Conservation (phyloP, 305 asterid genomes). For the Nicotiana rustica region DNA sequence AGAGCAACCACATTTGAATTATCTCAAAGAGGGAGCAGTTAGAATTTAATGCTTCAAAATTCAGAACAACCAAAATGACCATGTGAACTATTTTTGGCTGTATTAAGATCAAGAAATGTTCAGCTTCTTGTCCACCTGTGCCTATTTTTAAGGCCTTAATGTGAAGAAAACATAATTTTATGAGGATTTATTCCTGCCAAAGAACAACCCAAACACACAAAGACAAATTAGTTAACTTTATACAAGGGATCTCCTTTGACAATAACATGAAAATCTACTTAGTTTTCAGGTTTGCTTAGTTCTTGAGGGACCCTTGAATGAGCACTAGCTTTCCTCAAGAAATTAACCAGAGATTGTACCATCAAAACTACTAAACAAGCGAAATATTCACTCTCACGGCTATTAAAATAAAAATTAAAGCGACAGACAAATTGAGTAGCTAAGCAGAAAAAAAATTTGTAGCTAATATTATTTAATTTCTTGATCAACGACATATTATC, state of each 20-base stretch:
- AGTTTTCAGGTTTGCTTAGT: conserved; percentile 39
- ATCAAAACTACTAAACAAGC: not conserved
- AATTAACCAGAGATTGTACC: not conserved
- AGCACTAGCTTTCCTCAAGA: not conserved
- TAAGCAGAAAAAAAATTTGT: too few species aligned
- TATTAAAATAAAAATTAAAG: not conserved
- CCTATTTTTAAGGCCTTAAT: conserved; percentile 38
- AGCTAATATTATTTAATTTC: too few species aligned
- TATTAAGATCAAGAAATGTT: conserved; percentile 33
- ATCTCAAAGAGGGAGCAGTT: conserved; percentile 29
- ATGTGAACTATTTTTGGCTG: conserved; percentile 49
- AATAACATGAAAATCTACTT: conserved; percentile 43
- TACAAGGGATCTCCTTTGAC: conserved; percentile 34
- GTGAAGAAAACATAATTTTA: conserved; percentile 27
- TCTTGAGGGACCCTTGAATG: conserved; percentile 37
- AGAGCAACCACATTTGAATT: conserved; percentile 47
- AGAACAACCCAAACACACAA: conserved; percentile 44
- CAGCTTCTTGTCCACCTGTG: not conserved
- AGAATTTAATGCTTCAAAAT: conserved; percentile 36
- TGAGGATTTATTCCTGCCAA: conserved; percentile 34
- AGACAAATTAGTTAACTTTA: conserved; percentile 58
- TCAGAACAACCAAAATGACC: conserved; percentile 49
- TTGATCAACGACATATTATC: too few species aligned
- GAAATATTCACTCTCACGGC: not conserved
- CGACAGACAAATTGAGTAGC: too few species aligned